A percentile compares a stretch with the other conserved stretches of the same genome.
phyloP scores from a whole-genome alignment of 176 grass and related monocot species.

The Ananas comosus region DNA sequence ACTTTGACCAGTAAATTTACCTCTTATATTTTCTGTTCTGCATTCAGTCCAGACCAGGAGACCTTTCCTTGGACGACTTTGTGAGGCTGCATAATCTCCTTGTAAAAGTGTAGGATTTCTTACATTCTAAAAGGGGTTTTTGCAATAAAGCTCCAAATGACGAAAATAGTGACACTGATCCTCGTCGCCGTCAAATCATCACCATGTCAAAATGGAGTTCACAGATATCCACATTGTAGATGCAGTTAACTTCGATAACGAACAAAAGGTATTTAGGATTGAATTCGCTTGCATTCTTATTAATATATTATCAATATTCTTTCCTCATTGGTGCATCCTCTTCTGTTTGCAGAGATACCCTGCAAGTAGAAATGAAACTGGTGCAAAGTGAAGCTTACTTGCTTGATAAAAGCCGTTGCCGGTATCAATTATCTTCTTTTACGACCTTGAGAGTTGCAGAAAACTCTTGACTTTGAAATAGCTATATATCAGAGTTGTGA shows the following conservation, averaged over 20 bases:
- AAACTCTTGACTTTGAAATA: background rate
- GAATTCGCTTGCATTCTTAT: background rate
- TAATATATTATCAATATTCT: background rate
- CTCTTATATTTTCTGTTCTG: too few relatives aligned
- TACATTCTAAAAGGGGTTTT: background rate
- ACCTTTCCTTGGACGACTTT: slow-evolving; percentile 72
- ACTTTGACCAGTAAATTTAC: too few relatives aligned
- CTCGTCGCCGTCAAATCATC: background rate
- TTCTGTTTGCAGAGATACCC: background rate
- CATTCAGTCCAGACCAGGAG: slow-evolving; percentile 75
- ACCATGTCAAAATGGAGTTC: background rate
- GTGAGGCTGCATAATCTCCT: slow-evolving; percentile 78
- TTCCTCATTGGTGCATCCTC: background rate
- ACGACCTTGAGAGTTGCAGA: background rate
- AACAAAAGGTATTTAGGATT: background rate
- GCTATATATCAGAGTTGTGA: background rate
- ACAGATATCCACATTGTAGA: background rate
- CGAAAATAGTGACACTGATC: background rate
- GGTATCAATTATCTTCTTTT: background rate
- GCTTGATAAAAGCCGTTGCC: background rate
- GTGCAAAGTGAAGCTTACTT: background rate
- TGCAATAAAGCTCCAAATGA: background rate
- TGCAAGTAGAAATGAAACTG: background rate
- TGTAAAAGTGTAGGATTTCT: slow-evolving; percentile 28
- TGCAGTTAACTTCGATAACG: background rate